A percentile compares a stretch with the other conserved stretches of the same genome.
phyloP scores from a whole-genome alignment of 148 eudicot genomes.

The Pouteria glomerata region DNA sequence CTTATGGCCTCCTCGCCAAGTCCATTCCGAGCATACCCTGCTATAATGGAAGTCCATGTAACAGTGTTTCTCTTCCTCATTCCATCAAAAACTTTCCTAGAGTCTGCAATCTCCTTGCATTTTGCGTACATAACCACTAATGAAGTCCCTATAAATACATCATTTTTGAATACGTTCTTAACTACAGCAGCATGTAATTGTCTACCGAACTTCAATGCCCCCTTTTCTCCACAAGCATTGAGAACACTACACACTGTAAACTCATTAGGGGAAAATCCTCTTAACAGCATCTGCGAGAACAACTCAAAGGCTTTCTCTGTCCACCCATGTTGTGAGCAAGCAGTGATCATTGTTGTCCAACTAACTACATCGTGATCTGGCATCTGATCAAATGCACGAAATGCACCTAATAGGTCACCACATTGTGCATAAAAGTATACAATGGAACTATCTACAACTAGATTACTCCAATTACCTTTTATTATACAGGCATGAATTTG shows the following conservation, averaged over 20 bases:
- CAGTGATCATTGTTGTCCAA: conserved; percentile 83
- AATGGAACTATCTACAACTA: conserved; percentile 53
- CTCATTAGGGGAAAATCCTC: conserved; percentile 61
- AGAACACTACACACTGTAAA: conserved; percentile 67
- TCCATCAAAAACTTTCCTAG: conserved; percentile 59
- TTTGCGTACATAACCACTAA: conserved; percentile 81
- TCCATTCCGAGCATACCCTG: conserved; percentile 70
- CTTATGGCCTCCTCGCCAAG: conserved; percentile 62
- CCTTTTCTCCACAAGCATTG: conserved; percentile 77
- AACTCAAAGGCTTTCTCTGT: conserved; percentile 45
- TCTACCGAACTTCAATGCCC: conserved; percentile 57
- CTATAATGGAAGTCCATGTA: conserved; percentile 80
- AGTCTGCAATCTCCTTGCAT: conserved; percentile 53
- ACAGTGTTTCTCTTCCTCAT: conserved; percentile 73
- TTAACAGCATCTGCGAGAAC: conserved; percentile 46
- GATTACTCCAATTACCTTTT: conserved; percentile 40
- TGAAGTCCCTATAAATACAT: conserved; percentile 59
- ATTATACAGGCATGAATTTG: conserved; percentile 65
- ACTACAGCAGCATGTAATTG: conserved; percentile 62
- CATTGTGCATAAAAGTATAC: conserved; percentile 62
- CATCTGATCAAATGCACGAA: conserved; percentile 55
- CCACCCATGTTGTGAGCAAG: conserved; percentile 59
- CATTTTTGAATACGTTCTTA: conserved; percentile 54
- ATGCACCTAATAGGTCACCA: conserved; percentile 53
- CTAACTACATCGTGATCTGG: conserved; percentile 58